phyloP scores from a whole-genome alignment of 495 filamentous ascomycete genomes.

The Aspergillus olivimuriae region DNA sequence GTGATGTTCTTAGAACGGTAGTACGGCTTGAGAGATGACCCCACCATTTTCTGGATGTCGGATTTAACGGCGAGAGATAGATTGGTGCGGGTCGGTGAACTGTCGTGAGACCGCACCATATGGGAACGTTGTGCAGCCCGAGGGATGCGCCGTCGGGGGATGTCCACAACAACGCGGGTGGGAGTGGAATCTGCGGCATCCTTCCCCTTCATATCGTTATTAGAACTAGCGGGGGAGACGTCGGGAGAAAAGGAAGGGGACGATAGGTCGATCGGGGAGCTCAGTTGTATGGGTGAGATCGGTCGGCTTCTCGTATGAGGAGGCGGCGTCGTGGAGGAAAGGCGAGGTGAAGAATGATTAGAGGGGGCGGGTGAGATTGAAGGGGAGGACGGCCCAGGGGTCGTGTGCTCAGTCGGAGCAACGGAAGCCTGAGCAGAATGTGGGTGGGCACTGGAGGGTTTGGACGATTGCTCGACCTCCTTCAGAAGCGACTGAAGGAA shows the following conservation, averaged over 20 bases:
- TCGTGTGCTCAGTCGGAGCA: conserved; percentile 36
- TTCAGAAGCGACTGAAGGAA: conserved; percentile 80
- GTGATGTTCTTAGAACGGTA: conserved; percentile 62
- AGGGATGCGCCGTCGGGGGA: conserved; percentile 25
- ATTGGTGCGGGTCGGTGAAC: conserved; percentile 47
- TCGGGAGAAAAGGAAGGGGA: conserved; percentile 53
- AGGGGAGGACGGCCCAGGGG: conserved; percentile 62
- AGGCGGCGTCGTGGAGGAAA: conserved; percentile 68
- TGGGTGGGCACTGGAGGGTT: conserved; percentile 46
- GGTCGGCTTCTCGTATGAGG: conserved; percentile 54
- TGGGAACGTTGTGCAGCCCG: conserved; percentile 25
- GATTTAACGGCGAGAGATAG: conserved; percentile 70
- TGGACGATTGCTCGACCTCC: conserved; percentile 71
- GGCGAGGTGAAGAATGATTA: conserved; percentile 59
- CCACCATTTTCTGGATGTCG: conserved; percentile 76
- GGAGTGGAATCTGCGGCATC: not conserved
- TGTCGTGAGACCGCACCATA: conserved; percentile 42
- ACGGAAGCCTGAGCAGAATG: conserved; percentile 40
- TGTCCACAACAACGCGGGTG: conserved; percentile 8
- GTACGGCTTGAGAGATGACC: conserved; percentile 66
- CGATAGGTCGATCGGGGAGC: conserved; percentile 55
- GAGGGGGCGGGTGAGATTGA: conserved; percentile 65
- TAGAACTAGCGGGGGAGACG: conserved; percentile 28
- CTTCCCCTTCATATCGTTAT: conserved; percentile 11
- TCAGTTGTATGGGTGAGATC: conserved; percentile 62